Conservation (phyloP, 129 eudicot genomes). For the Tagetes erecta region DNA sequence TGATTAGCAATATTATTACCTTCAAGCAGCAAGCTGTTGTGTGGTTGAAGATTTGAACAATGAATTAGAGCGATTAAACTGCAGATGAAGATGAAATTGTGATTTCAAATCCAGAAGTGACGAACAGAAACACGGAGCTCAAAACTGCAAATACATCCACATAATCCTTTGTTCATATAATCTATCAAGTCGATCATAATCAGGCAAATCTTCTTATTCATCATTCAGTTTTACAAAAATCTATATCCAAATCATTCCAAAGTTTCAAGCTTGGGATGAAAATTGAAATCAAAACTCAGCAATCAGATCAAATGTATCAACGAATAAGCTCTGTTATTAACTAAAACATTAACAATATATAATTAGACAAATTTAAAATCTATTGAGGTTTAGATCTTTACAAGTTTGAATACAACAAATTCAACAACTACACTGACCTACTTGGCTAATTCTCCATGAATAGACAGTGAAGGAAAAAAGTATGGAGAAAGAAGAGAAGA, state of each 20-base stretch:
- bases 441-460: conserved; percentile 13
- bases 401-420: neutral
- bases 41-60: neutral
- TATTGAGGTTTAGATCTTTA: conserved; percentile 17
- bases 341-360: conserved; percentile 24
- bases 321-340: conserved; percentile 9
- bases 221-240: neutral
- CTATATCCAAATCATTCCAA: neutral
- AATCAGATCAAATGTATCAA: neutral
- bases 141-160: conserved; percentile 19
- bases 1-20: conserved; percentile 25
- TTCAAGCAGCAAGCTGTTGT: conserved; percentile 10
- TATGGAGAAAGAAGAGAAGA: conserved; percentile 1
- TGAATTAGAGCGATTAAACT: conserved; percentile 23
- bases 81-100: conserved; percentile 21
- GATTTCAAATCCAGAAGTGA: conserved; percentile 6
- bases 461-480: neutral
- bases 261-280: neutral
- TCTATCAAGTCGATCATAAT: conserved; percentile 14
- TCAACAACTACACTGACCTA: conserved; percentile 42
- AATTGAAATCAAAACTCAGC: conserved; percentile 8
- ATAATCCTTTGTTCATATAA: conserved; percentile 19
- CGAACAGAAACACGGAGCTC: conserved; percentile 24
- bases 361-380: conserved; percentile 16
- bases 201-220: conserved; percentile 6